Conservation (phyloP, 768 basidiomycete genomes). For the Suillus alpinus region DNA sequence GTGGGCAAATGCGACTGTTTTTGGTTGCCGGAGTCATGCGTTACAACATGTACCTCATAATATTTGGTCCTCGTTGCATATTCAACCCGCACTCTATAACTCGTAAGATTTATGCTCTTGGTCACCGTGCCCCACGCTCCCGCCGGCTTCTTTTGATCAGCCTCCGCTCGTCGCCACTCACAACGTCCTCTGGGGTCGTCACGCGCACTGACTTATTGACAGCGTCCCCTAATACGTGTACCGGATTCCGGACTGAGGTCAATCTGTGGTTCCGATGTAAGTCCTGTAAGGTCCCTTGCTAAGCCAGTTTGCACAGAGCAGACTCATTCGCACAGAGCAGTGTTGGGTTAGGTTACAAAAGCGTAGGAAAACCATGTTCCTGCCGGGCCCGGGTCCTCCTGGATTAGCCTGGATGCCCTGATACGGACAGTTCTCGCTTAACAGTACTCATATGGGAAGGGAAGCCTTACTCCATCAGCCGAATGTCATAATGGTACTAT, state of each 20-base stretch:
- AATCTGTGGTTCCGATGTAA: not conserved
- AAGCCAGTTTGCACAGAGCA: not conserved
- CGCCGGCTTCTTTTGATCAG: not conserved
- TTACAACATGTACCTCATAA: not conserved
- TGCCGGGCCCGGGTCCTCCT: not conserved
- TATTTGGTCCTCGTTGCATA: no score
- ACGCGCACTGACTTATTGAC: not conserved
- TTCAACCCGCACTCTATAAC: not conserved
- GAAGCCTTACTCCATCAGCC: constrained; percentile 1
- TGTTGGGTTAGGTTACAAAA: not conserved
- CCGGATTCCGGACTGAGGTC: not conserved
- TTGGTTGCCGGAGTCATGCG: not conserved
- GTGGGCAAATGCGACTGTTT: not conserved
- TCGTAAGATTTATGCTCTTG: not conserved
- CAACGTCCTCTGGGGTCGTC: not conserved
- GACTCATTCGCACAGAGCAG: not conserved
- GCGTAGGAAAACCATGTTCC: not conserved
- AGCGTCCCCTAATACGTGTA: not conserved
- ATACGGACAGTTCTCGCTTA: not conserved
- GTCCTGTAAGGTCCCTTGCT: not conserved
- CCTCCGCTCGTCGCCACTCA: not conserved
- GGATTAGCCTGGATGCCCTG: not conserved
- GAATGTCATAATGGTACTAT: not conserved
- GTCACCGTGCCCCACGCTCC: not conserved
- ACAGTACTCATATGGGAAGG: not conserved